A percentile compares a stretch with the other conserved stretches of the same genome.
Evolutionary conservation across 169 alveolate genomes (phyloP).

Genomic region (Plasmodium coatneyi): DNA sequence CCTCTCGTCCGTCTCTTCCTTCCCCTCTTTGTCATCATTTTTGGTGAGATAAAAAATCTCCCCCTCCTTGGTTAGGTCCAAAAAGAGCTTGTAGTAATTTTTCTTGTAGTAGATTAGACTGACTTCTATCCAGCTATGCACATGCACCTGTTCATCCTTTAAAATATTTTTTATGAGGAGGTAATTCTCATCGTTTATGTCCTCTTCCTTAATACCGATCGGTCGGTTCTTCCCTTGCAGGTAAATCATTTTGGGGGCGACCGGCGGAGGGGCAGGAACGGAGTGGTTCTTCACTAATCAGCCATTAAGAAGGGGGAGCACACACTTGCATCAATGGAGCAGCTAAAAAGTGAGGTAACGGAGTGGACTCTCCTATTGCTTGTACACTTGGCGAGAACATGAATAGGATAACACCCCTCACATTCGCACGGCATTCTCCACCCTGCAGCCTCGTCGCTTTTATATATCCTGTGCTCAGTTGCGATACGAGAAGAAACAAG

Average conservation of each 20-base stretch:
- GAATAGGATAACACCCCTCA: not conserved
- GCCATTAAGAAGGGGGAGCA: not conserved
- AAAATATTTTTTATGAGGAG: slow-evolving; percentile 13
- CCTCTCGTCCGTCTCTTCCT: not conserved
- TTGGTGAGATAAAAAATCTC: slow-evolving; percentile 3
- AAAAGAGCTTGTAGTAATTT: slow-evolving; percentile 44
- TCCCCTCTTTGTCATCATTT: not conserved
- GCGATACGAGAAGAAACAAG: not conserved
- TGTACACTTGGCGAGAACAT: not conserved
- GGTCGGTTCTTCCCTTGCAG: not conserved
- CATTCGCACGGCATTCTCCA: not conserved
- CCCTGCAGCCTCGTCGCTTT: not conserved
- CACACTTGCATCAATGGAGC: not conserved
- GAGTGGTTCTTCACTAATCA: not conserved
- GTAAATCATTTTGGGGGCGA: slow-evolving; percentile 36
- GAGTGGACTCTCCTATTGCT: not conserved
- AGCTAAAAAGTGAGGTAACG: not conserved
- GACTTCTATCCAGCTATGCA: slow-evolving; percentile 42
- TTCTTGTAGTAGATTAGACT: slow-evolving; percentile 24
- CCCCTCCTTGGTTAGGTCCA: slow-evolving; percentile 56
- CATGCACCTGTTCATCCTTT: slow-evolving; percentile 35
- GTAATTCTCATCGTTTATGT: slow-evolving; percentile 66
- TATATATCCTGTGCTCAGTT: not conserved
- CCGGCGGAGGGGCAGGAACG: not conserved
- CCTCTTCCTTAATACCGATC: slow-evolving; percentile 40